phyloP scores from a whole-genome alignment of 2,329 filamentous ascomycete species.

The Macrophomina pseudophaseolina region DNA sequence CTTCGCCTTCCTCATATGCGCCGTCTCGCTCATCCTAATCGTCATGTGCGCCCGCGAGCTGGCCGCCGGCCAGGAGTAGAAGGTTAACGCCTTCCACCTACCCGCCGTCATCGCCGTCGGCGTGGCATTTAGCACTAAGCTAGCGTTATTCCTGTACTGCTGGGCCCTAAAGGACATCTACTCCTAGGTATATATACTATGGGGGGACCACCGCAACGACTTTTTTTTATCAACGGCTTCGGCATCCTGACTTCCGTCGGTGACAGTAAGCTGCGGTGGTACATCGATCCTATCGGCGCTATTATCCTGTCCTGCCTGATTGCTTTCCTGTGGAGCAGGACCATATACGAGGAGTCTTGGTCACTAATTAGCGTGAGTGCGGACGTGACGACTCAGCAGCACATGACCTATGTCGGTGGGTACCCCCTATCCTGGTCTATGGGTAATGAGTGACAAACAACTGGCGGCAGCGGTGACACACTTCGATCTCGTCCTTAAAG shows the following conservation, averaged over 20 bases:
- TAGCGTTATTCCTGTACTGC: constrained; percentile 86
- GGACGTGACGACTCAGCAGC: constrained; percentile 82
- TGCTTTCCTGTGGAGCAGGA: constrained; percentile 78
- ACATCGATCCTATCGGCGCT: constrained; percentile 92
- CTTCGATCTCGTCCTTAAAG: constrained; percentile 76
- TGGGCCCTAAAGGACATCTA: constrained; percentile 90
- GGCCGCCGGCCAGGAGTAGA: constrained; percentile 53
- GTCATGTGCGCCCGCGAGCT: constrained; percentile 82
- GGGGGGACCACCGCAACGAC: constrained; percentile 97
- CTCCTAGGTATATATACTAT: constrained; percentile 87
- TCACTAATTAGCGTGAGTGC: constrained; percentile 89
- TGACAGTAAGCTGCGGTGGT: constrained; percentile 87
- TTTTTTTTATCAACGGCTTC: constrained; percentile 91
- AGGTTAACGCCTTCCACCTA: constrained; percentile 71
- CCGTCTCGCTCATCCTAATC: constrained; percentile 90
- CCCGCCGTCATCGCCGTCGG: constrained; percentile 84
- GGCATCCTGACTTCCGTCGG: constrained; percentile 89
- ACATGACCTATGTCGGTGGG: constrained; percentile 81
- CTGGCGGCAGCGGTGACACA: constrained; percentile 69
- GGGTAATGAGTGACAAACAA: background rate
- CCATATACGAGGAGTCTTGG: constrained; percentile 87
- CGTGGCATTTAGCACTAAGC: constrained; percentile 83
- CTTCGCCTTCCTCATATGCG: constrained; percentile 95
- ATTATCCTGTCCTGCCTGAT: constrained; percentile 84
- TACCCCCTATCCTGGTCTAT: no score